A percentile compares a stretch with the other conserved stretches of the same genome.
Conservation (phyloP, 805 yeast genomes). For the Brettanomyces naardenensis region DNA sequence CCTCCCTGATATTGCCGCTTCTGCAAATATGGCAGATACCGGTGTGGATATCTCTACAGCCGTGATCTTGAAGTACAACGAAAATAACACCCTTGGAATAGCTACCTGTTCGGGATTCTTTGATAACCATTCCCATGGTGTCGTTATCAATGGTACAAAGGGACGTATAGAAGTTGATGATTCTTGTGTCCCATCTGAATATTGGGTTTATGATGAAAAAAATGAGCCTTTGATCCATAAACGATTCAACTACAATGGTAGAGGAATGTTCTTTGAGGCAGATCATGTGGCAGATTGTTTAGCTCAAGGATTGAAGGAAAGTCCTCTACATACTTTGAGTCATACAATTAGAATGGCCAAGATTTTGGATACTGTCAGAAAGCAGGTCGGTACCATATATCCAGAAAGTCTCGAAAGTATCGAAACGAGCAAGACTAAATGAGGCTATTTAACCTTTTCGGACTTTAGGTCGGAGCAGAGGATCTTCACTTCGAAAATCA, state of each 20-base stretch:
- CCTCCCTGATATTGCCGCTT: slow-evolving; percentile 23
- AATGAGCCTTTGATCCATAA: slow-evolving; percentile 13
- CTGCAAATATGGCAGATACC: slow-evolving; percentile 26
- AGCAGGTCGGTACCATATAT: slow-evolving; percentile 34
- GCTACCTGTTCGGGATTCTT: slow-evolving; percentile 22
- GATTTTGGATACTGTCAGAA: slow-evolving; percentile 37
- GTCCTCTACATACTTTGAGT: slow-evolving; percentile 27
- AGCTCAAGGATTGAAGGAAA: slow-evolving; percentile 29
- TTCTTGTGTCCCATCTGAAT: slow-evolving; percentile 14
- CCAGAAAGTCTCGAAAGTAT: slow-evolving; percentile 18
- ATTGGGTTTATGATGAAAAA: slow-evolving; percentile 26
- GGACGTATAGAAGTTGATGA: slow-evolving; percentile 14
- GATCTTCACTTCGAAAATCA: no score
- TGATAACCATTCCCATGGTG: slow-evolving; percentile 1
- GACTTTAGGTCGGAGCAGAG: no score
- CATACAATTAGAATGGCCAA: slow-evolving; percentile 40
- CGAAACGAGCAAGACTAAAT: slow-evolving; percentile 8
- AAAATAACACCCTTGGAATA: slow-evolving; percentile 32
- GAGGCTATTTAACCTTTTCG: no score
- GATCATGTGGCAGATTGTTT: slow-evolving; percentile 43
- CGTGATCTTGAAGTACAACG: slow-evolving; percentile 27
- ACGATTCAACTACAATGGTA: slow-evolving; percentile 25
- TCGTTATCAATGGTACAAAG: slow-evolving; percentile 13
- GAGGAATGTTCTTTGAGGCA: slow-evolving; percentile 49
- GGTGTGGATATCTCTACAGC: slow-evolving; percentile 35